Conservation (phyloP, 2,329 filamentous ascomycete species). For the Ramularia collo-cygni region DNA sequence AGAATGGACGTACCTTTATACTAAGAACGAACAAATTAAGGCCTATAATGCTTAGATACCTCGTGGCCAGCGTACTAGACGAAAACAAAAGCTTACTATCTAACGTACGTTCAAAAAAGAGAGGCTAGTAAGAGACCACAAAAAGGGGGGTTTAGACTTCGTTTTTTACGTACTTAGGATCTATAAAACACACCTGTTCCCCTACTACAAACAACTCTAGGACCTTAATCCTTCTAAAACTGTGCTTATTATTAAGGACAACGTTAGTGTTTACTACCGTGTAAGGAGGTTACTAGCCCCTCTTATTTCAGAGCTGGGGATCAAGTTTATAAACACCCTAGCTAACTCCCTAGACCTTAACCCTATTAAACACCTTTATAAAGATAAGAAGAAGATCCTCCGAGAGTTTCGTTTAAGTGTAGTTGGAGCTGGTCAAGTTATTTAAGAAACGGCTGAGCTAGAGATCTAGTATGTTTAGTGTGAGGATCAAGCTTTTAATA, state of each 20-base stretch:
- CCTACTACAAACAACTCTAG: neutral
- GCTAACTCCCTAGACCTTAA: conserved; percentile 1
- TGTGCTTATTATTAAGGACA: neutral
- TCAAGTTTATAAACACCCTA: neutral
- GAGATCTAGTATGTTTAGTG: conserved; percentile 1
- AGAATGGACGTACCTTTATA: neutral
- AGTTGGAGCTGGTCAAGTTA: neutral
- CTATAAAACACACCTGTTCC: neutral
- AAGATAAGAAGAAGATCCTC: neutral
- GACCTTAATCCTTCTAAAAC: neutral
- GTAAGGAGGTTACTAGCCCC: neutral
- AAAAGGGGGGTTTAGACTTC: neutral
- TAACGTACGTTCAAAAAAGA: neutral
- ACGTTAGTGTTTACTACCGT: neutral
- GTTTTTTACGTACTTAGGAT: neutral
- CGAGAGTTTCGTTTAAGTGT: neutral
- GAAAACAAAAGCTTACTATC: neutral
- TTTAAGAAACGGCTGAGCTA: neutral
- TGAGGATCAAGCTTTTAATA: neutral
- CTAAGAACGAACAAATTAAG: neutral
- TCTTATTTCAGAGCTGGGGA: neutral
- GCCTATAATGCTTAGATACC: neutral
- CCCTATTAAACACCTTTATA: conserved; percentile 1
- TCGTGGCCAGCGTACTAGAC: neutral
- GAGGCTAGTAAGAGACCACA: neutral